Conservation (phyloP, 73 alveolate genomes). For the Durusdinium trenchii region DNA sequence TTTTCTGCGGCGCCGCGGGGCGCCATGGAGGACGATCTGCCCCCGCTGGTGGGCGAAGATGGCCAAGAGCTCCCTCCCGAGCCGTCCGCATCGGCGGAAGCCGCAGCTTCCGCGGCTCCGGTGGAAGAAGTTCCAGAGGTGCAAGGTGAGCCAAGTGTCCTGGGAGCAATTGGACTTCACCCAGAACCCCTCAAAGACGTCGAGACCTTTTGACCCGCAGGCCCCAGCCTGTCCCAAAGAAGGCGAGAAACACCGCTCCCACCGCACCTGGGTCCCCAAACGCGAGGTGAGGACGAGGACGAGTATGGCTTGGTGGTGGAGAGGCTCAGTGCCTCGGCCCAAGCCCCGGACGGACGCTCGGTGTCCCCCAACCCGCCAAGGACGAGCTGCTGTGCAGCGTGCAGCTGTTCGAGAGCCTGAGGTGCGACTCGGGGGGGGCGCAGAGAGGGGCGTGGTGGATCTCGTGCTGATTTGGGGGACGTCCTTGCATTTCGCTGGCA, state of each 20-base stretch:
- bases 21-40: constrained; percentile 37
- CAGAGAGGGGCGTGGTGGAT: background rate
- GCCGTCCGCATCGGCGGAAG: background rate
- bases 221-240: background rate
- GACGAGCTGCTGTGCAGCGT: background rate
- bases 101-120: background rate
- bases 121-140: background rate
- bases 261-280: background rate
- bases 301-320: background rate
- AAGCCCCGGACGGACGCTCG: background rate
- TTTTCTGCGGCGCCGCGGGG: no score
- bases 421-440: background rate
- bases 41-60: constrained; percentile 61
- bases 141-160: no score
- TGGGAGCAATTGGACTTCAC: no score
- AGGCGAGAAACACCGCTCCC: background rate
- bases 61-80: constrained; percentile 16
- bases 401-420: background rate
- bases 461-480: no score
- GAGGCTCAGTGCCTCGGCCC: no score
- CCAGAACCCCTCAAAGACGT: background rate
- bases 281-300: background rate
- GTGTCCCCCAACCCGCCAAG: background rate
- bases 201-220: background rate
- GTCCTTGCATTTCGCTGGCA: no score